Base-by-base conservation (phyloP, 73 alveolate genomes). In the Breviolum minutum region DNA sequence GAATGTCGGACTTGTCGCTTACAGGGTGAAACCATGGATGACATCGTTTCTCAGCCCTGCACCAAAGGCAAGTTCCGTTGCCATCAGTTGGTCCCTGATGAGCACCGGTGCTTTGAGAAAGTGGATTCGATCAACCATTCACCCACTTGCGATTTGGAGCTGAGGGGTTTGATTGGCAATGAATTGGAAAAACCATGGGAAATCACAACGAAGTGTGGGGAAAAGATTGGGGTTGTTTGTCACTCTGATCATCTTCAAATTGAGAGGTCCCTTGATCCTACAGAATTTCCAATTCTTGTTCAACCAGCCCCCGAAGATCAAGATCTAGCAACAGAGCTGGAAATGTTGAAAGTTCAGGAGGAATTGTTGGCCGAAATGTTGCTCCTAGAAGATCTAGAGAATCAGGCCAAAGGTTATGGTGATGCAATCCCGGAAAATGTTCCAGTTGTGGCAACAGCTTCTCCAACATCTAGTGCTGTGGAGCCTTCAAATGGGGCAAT, bases 21-120 rank as follows among this genome's bases (percentile, higher is more conserved):
- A 54, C 7, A 13, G 12, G 29, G 48, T 60, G 40, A 12, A 54
- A 11, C 9, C 12, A 17, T 29, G 8, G 90, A 81, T 14, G 10
- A 1, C 71, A 81, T 81, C 71, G 14, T 8, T 9, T 7, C 90
- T 54, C 90, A 81, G 71, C 90, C 90, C 29, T 81, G 90, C 90
- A 48, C 71, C 30, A 81, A 17, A 20, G 54, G 54, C 54, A 40
- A 40, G 54, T 40, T 40, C 54, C 71, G 71, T 81, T 22, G 81
- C 81, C 63, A 26, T 29, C n/a, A 29, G 14, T 63, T 76, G 85
- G 12, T 11, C 27, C 86, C 86, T 77, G 86, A 40, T 40, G 54
- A 3, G 54, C 54, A 40, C 54, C 54, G 54, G 54, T 40, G 54
- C 54, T 40, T 40, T 40, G 54, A 40, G 54, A 40, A 40, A 40